phyloP scores from a whole-genome alignment of 1,139 yeast species.

The Pichia sp. region DNA sequence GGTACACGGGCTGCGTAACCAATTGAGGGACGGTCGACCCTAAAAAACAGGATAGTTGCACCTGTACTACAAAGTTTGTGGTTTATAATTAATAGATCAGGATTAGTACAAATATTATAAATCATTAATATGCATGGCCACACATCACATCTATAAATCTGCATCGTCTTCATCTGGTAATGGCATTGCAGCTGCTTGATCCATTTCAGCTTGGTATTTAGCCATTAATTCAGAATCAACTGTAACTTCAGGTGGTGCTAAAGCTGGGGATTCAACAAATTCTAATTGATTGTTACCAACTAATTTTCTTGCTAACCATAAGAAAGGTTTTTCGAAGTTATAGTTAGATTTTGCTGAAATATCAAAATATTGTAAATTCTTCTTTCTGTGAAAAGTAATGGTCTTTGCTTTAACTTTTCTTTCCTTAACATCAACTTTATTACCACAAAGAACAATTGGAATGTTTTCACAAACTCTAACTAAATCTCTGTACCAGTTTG shows the following conservation, averaged over 20 bases:
- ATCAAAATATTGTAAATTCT: conserved; percentile 98
- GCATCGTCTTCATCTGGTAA: conserved; percentile 99
- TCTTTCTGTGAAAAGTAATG: conserved; percentile 99
- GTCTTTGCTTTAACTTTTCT: conserved; percentile 99
- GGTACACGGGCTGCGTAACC: conserved; percentile 19
- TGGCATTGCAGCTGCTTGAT: conserved; percentile 98
- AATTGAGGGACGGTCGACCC: not conserved
- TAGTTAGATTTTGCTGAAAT: conserved; percentile 99
- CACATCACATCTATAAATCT: conserved; percentile 54
- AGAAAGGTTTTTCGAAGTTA: conserved; percentile 99
- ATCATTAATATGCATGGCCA: not conserved
- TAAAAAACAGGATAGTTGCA: not conserved
- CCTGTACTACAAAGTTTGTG: too few relatives aligned
- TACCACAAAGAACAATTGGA: conserved; percentile 98
- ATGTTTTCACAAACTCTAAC: conserved; percentile 99
- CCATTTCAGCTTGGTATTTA: conserved; percentile 99
- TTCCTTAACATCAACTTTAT: conserved; percentile 99
- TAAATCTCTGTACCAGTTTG: conserved; percentile 99
- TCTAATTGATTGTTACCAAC: conserved; percentile 98
- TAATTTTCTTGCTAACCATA: conserved; percentile 99
- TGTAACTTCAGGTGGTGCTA: conserved; percentile 99
- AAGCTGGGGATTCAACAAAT: conserved; percentile 98
- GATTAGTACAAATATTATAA: not conserved
- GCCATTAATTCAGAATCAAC: conserved; percentile 95
- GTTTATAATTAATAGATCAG: not conserved